These are phyloP conservation scores for Durusdinium trenchii DNA, from an alignment of 73 alveolate genomes.

Conservation along the genomic window DNA sequence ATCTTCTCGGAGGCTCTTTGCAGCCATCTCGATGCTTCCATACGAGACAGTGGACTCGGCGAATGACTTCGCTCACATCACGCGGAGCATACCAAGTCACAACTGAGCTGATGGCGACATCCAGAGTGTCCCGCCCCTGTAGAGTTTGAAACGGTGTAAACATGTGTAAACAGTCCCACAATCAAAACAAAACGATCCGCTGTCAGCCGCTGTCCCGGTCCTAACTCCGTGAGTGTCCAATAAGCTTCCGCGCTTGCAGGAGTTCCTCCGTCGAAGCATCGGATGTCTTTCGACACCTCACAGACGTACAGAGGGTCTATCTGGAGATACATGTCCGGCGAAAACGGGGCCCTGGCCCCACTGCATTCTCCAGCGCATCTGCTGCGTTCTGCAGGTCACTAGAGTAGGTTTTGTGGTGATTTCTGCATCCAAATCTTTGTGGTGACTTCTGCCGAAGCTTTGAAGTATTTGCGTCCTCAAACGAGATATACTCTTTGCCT, in stretches of 20 bases:
- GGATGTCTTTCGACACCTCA: not conserved
- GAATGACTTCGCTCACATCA: not conserved
- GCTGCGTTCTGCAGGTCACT: not conserved
- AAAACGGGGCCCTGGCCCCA: not conserved
- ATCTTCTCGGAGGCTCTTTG: conserved; percentile 49
- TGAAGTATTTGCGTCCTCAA: not conserved
- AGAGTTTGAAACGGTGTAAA: too few species aligned
- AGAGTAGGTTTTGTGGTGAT: not conserved
- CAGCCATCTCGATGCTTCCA: conserved; percentile 8
- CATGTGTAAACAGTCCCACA: not conserved
- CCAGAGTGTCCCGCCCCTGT: not conserved
- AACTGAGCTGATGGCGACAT: not conserved
- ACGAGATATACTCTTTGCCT: not conserved
- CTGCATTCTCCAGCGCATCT: not conserved
- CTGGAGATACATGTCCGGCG: not conserved
- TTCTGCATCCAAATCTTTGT: not conserved
- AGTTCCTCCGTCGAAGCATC: not conserved
- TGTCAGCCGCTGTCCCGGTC: not conserved
- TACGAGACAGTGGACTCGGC: conserved; percentile 39
- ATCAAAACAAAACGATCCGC: not conserved
- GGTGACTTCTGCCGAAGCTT: not conserved
- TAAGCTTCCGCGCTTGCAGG: not conserved
- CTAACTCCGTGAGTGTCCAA: too few species aligned
- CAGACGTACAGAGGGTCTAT: not conserved
- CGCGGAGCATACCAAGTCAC: not conserved